phyloP scores from a whole-genome alignment of 1,284 basidiomycete genomes.

The Malassezia nana region DNA sequence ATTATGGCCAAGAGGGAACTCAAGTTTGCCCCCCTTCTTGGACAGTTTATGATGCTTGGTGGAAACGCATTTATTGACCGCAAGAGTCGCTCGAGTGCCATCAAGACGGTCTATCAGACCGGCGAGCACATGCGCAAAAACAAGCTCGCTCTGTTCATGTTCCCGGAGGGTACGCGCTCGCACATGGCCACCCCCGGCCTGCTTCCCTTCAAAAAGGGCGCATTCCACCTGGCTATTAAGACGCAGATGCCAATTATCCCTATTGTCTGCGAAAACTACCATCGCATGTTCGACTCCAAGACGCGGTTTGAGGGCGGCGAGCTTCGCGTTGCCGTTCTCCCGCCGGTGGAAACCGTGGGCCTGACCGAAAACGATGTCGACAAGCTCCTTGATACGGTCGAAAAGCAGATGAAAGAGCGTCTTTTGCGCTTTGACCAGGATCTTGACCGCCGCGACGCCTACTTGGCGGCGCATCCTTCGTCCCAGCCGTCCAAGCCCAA shows the following conservation, averaged over 20 bases:
- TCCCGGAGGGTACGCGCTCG: constrained; percentile 52
- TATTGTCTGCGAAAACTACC: constrained; percentile 88
- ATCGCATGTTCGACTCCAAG: constrained; percentile 64
- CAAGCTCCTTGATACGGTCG: constrained; percentile 52
- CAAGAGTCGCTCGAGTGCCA: constrained; percentile 64
- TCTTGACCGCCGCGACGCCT: constrained; percentile 1
- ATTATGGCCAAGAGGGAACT: constrained; percentile 94
- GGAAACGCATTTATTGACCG: constrained; percentile 92
- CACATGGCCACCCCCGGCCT: constrained; percentile 38
- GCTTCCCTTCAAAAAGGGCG: constrained; percentile 92
- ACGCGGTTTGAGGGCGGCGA: constrained; percentile 67
- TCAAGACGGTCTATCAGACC: constrained; percentile 66
- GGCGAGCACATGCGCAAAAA: constrained; percentile 70
- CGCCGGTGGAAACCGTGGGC: constrained; percentile 64
- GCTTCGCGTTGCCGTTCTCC: constrained; percentile 70
- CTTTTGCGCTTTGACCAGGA: constrained; percentile 15
- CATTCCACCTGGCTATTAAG: constrained; percentile 89
- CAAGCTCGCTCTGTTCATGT: constrained; percentile 55
- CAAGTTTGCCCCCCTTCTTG: constrained; percentile 71
- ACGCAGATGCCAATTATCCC: constrained; percentile 67
- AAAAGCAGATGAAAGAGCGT: constrained; percentile 12
- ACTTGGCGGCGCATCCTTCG: constrained; percentile 4
- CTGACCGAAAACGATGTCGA: constrained; percentile 60
- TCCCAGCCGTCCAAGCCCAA: background rate
- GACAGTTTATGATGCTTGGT: constrained; percentile 76